Evolutionary conservation across 805 yeast genomes (phyloP), one percentile per base, ranked within the genome.

Genomic region (Metschnikowia reukaufii): DNA sequence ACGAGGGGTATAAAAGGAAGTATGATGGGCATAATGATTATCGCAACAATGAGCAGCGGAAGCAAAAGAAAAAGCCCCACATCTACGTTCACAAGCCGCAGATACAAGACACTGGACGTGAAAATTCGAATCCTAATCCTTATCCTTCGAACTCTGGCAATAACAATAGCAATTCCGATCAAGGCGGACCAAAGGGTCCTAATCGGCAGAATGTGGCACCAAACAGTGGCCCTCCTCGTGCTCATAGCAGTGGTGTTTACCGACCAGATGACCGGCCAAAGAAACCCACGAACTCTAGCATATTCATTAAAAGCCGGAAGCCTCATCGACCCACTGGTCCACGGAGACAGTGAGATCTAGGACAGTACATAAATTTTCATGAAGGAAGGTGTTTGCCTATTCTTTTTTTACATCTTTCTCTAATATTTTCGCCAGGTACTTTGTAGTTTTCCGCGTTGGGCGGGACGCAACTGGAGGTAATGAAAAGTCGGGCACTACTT

Each of bases 241-340:
- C 51, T 1, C 43, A 34, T 27, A 51, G 47, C 5, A 34, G 47
- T 15, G 55, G 55, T 1, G 47, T 51, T 7, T 50, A 51, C 29
- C 44, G 45, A 12, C 48, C 51, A 2, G 39, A 42, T 36, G 45
- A 47, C 35, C 38, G 48, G 21, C 35, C 37, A 13, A 32, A 21
- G 19, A 45, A 42, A 19, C 21, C 37, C 20, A 12, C 47, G n/a
- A 30, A 16, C 18, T 15, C 49, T 15, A 51, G 46, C 40, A 35
- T 52, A 10, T 52, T 52, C 36, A 52, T 52, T n/a, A 45, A 47
- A 21, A 38, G 42, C 20, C 42, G 43, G 18, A 42, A 50, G 37
- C 51, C 51, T 15, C 13, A 27, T 6, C 23, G 47, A 20, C 55
- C 52, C 6, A 39, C 44, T 7, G 44, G 49, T 2, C 45, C 45